Conservation (phyloP, 2,329 filamentous ascomycete genomes). For the Lachnum nothofagi region DNA sequence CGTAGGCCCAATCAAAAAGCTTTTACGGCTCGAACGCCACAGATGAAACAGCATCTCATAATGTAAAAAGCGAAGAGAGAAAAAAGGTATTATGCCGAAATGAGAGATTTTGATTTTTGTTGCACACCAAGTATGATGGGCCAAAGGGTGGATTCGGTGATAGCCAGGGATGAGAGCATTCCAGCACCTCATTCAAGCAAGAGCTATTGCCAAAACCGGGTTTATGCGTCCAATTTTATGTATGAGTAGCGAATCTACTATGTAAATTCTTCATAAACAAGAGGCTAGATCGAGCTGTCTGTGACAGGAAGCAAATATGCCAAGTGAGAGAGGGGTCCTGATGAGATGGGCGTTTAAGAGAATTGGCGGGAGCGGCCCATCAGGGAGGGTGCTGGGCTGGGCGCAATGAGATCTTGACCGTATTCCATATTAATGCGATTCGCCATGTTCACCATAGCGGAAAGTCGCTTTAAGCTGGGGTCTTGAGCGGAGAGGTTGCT, state of each 20-base stretch:
- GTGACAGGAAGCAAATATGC: conserved; percentile 5
- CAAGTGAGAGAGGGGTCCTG: not conserved
- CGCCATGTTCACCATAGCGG: conserved; percentile 37
- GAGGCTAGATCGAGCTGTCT: conserved; percentile 10
- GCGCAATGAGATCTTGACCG: conserved; percentile 11
- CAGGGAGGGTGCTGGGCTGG: conserved; percentile 7
- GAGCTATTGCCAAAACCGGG: conserved; percentile 12
- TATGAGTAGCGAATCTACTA: conserved; percentile 19
- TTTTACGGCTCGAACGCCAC: conserved; percentile 21
- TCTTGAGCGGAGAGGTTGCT: conserved; percentile 45
- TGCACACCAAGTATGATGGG: no score
- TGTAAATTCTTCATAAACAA: conserved; percentile 20
- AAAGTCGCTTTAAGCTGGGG: conserved; percentile 44
- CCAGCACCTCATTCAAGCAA: conserved; percentile 31
- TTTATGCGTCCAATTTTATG: conserved; percentile 16
- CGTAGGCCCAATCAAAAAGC: conserved; percentile 6
- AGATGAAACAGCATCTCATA: conserved; percentile 12
- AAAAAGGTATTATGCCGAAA: conserved; percentile 15
- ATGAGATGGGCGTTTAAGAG: conserved; percentile 3
- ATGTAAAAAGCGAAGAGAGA: not conserved
- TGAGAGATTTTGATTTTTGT: conserved; percentile 14
- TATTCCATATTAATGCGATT: conserved; percentile 30
- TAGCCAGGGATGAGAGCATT: conserved; percentile 28
- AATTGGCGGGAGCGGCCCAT: conserved; percentile 10
- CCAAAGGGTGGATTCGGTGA: conserved; percentile 3